Conservation (phyloP, 1,284 basidiomycete genomes). For the Apiotrichum domesticum region DNA sequence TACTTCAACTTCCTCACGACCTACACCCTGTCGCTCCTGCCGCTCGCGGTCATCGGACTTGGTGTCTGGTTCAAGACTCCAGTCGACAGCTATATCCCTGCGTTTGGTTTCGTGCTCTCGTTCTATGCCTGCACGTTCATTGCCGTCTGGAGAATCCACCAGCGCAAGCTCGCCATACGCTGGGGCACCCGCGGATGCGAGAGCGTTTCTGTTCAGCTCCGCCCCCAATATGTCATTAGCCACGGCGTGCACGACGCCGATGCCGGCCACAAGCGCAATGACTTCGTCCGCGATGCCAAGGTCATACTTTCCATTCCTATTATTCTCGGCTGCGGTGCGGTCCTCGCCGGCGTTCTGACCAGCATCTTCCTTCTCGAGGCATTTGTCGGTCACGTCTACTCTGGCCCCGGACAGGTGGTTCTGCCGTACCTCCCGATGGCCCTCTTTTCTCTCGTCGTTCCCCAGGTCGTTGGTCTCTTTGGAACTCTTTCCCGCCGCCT, state of each 20-base stretch:
- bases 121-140: slow-evolving; percentile 80
- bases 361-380: slow-evolving; percentile 80
- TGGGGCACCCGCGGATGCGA: slow-evolving; percentile 66
- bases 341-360: slow-evolving; percentile 66
- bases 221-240: slow-evolving; percentile 56
- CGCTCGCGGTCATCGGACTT: slow-evolving; percentile 47
- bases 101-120: slow-evolving; percentile 69
- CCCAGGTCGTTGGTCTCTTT: slow-evolving; percentile 74
- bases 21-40: slow-evolving; percentile 69
- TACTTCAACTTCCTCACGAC: slow-evolving; percentile 83
- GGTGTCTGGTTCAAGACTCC: slow-evolving; percentile 50
- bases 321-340: slow-evolving; percentile 64
- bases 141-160: slow-evolving; percentile 79
- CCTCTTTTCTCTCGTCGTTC: slow-evolving; percentile 75
- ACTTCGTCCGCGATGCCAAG: slow-evolving; percentile 55
- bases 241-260: slow-evolving; percentile 38
- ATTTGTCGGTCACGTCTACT: slow-evolving; percentile 76
- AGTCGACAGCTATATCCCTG: slow-evolving; percentile 60
- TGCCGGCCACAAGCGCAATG: slow-evolving; percentile 19
- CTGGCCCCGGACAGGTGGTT: slow-evolving; percentile 72
- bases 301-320: slow-evolving; percentile 71
- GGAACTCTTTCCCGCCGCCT: slow-evolving; percentile 62
- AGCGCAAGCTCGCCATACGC: slow-evolving; percentile 68
- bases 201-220: slow-evolving; percentile 64
- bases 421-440: slow-evolving; percentile 78